Evolutionary conservation across 345 rosid genomes (phyloP), one percentile per base, ranked within the genome.

Genomic region (Aquilaria yunnanensis): DNA sequence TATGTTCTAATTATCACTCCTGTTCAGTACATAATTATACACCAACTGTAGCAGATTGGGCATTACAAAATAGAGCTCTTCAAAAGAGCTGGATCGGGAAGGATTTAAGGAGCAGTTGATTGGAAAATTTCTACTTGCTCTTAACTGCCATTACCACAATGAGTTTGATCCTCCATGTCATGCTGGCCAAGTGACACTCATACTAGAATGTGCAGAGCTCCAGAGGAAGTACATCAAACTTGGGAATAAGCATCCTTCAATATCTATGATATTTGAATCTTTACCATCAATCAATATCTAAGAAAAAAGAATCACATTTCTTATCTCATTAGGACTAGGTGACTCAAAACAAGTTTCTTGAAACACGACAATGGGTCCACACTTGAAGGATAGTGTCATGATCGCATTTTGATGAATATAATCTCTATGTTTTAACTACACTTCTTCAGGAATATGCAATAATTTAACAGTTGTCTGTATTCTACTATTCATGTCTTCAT

Each of bases 311-410:
- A 14, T 30, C 32, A 30, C 30, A 7, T 23, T 8, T 14, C 16
- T 2, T n/a, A 16, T 54, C 1, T 10, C 43, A 37, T 37, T 37
- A 37, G 43, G 43, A 37, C 43, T 37, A 37, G 43, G 43, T 23
- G 43, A 5, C 11, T 51, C 3, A 1, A 14, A 13, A 6, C 55
- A 37, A 37, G 8, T 4, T 37, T 2, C 8, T 37, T 4, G 43
- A 37, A 37, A 37, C 29, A 37, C 13, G 1, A n/a, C 29, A 23
- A 23, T 23, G 23, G 23, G 2, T 29, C 67, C 65, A 33, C 78
- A 83, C 91, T 74, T 81, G 77, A 55, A 85, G 71, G 65, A 87
- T 70, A 47, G 84, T 54, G 50, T 75, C 73, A 64, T 84, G 93
- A 67, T 82, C 80, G 31, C 66, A 58, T 16, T 34, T 67, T 16